A percentile compares a stretch with the other conserved stretches of the same genome.
These are phyloP conservation scores for Colletotrichum abscissum DNA, from an alignment of 2,329 filamentous ascomycete genomes.

Conservation along the genomic window DNA sequence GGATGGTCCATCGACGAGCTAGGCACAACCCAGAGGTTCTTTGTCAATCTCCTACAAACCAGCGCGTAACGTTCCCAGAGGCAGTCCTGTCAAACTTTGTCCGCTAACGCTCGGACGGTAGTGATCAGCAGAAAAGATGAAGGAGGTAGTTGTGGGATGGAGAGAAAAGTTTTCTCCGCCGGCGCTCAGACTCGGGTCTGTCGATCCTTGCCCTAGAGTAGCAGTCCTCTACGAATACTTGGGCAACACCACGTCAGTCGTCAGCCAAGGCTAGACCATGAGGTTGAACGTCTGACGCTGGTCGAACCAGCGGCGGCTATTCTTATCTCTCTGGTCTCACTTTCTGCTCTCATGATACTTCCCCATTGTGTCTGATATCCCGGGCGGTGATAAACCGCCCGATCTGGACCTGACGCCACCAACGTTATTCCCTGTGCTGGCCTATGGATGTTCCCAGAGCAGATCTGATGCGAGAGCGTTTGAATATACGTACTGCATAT, in stretches of 20 bases:
- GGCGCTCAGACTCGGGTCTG: conserved; percentile 20
- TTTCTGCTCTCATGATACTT: background rate
- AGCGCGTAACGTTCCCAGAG: conserved; percentile 5
- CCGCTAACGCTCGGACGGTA: conserved; percentile 20
- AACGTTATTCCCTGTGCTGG: background rate
- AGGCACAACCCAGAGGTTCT: conserved; percentile 11
- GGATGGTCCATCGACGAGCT: background rate
- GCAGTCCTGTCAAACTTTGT: conserved; percentile 8
- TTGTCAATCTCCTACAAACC: conserved; percentile 10
- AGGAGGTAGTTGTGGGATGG: background rate
- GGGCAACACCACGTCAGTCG: conserved; percentile 2
- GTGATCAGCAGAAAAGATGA: conserved; percentile 13
- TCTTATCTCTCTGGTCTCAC: background rate
- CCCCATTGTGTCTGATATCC: background rate
- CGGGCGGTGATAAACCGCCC: background rate
- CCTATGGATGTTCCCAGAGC: background rate
- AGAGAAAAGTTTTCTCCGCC: background rate
- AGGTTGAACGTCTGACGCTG: background rate
- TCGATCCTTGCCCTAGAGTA: conserved; percentile 1
- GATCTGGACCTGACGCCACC: background rate
- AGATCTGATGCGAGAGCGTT: background rate
- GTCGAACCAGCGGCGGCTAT: background rate
- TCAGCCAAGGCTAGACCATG: background rate
- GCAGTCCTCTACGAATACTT: background rate
- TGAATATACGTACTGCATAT: background rate